These are phyloP conservation scores for Cystobasidium sp. DNA, from an alignment of 1,284 basidiomycete genomes.

Conservation along the genomic window DNA sequence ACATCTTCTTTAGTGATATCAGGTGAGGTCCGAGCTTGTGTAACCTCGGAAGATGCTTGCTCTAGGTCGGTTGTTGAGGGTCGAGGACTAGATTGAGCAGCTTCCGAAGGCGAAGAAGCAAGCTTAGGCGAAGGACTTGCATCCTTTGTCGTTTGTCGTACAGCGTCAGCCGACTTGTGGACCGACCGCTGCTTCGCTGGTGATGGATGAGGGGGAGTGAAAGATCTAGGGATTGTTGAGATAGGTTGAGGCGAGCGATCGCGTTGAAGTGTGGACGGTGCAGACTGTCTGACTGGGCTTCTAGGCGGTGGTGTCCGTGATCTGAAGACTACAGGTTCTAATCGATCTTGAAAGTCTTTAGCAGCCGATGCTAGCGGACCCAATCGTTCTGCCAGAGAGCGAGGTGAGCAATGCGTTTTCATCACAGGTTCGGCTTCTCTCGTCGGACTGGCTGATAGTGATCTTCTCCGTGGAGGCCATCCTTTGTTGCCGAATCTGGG, in stretches of 20 bases:
- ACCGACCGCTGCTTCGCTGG: not conserved
- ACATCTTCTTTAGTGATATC: conserved; percentile 7
- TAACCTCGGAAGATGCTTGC: conserved; percentile 4
- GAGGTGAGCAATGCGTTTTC: conserved; percentile 8
- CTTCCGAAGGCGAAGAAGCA: conserved; percentile 31
- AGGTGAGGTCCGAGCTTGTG: conserved; percentile 7
- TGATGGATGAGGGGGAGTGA: conserved; percentile 8
- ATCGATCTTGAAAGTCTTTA: conserved; percentile 14
- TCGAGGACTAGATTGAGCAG: conserved; percentile 3
- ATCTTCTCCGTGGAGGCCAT: conserved; percentile 3
- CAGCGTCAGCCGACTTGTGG: not conserved
- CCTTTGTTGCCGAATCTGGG: not conserved
- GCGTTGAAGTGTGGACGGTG: conserved; percentile 1
- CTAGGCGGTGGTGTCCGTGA: conserved; percentile 10
- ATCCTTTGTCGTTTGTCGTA: not conserved
- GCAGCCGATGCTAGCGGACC: conserved; percentile 16
- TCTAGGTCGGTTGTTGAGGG: conserved; percentile 20
- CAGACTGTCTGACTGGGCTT: conserved; percentile 10
- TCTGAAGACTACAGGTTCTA: conserved; percentile 3
- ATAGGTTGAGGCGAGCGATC: not conserved
- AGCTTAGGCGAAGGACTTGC: conserved; percentile 18
- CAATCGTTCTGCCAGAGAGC: conserved; percentile 19
- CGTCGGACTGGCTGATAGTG: conserved; percentile 8
- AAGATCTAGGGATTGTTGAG: not conserved
- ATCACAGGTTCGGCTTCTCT: not conserved